These are phyloP conservation scores for Phaeosphaeria sp. DNA, from an alignment of 2,329 filamentous ascomycete species.

Conservation along the genomic window DNA sequence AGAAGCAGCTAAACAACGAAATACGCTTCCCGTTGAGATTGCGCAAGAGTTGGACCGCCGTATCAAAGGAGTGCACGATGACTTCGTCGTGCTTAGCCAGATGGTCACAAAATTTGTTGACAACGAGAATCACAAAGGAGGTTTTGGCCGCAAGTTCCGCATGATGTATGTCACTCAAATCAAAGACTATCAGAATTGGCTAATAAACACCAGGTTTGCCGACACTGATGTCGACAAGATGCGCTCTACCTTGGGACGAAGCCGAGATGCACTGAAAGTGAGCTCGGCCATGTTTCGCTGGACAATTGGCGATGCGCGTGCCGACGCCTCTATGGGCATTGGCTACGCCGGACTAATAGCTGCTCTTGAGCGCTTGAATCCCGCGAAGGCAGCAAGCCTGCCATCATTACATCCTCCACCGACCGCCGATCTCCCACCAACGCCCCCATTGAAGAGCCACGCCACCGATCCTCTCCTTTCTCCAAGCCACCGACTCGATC, in stretches of 20 bases:
- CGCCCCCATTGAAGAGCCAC: conserved; percentile 25
- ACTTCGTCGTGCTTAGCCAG: conserved; percentile 70
- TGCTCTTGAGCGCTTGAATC: conserved; percentile 63
- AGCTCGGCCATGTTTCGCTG: conserved; percentile 71
- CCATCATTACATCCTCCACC: conserved; percentile 39
- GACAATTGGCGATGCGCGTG: conserved; percentile 64
- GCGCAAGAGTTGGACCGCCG: conserved; percentile 69
- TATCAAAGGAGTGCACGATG: conserved; percentile 65
- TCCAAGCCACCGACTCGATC: conserved; percentile 16
- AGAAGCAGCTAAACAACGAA: conserved; percentile 53
- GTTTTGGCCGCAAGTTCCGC: conserved; percentile 68
- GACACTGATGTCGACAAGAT: conserved; percentile 68
- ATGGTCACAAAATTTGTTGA: conserved; percentile 67
- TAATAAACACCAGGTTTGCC: conserved; percentile 26
- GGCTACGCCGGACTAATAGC: conserved; percentile 72
- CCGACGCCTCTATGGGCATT: conserved; percentile 67
- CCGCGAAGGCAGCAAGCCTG: conserved; percentile 28
- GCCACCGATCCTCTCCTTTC: conserved; percentile 11
- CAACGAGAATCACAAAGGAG: conserved; percentile 65
- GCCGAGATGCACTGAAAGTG: conserved; percentile 68
- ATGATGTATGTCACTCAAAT: conserved; percentile 50
- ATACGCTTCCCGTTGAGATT: conserved; percentile 66
- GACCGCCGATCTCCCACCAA: conserved; percentile 36
- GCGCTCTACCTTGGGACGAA: conserved; percentile 63
- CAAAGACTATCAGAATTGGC: not conserved